Conservation (phyloP, 2,329 filamentous ascomycete species). For the Whalleya microplaca region DNA sequence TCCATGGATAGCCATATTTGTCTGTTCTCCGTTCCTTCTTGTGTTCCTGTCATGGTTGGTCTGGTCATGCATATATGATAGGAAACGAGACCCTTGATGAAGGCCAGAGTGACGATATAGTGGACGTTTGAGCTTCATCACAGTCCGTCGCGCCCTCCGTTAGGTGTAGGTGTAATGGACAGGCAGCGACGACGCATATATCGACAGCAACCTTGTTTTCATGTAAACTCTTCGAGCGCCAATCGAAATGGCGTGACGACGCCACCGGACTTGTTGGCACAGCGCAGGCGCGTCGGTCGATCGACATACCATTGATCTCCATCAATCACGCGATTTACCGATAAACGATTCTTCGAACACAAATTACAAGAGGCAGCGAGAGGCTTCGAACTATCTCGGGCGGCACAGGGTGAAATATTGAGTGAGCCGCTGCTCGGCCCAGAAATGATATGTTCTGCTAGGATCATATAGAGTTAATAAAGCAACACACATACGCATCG, state of each 20-base stretch:
- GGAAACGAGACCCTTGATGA: not conserved
- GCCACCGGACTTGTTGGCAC: not conserved
- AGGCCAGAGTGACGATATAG: not conserved
- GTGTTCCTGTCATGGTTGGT: conserved; percentile 13
- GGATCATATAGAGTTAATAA: too few species aligned
- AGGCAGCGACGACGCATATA: not conserved
- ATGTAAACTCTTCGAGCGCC: not conserved
- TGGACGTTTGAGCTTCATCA: not conserved
- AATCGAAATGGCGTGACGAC: not conserved
- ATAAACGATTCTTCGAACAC: not conserved
- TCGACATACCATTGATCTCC: not conserved
- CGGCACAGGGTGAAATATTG: not conserved
- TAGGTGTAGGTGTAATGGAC: too few species aligned
- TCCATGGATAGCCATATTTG: conserved; percentile 18
- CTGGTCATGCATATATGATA: conserved; percentile 5
- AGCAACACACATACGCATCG: too few species aligned
- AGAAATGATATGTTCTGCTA: not conserved
- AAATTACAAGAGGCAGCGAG: not conserved
- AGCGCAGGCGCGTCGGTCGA: not conserved
- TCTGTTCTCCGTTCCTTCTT: not conserved
- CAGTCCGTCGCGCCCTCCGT: not conserved
- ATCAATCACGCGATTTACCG: not conserved
- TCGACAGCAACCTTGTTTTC: too few species aligned
- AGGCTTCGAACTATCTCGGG: not conserved
- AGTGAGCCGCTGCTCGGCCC: not conserved